These are phyloP conservation scores for Syncephalastrum sp. DNA, from an alignment of 371 early-diverging fungal species.

Conservation along the genomic window DNA sequence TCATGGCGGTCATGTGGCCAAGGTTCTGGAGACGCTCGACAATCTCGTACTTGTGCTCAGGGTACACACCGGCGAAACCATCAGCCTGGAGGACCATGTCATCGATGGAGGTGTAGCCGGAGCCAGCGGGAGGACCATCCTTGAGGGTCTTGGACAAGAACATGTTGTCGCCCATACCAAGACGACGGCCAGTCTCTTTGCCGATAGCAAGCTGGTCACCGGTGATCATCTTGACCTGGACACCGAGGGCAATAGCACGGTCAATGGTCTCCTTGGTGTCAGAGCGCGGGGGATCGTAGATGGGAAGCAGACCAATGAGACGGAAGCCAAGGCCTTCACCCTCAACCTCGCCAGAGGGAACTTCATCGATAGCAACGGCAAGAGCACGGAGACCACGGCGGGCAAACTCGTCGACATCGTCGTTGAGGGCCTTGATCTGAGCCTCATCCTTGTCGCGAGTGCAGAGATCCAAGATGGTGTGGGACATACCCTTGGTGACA, in stretches of 20 bases:
- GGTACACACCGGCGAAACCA: conserved; percentile 85
- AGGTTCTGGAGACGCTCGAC: conserved; percentile 80
- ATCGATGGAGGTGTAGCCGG: conserved; percentile 72
- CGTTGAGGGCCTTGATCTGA: conserved; percentile 44
- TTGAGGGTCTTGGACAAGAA: conserved; percentile 70
- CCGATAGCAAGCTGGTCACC: conserved; percentile 90
- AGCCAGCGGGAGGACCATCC: conserved; percentile 59
- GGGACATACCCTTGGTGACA: conserved; percentile 69
- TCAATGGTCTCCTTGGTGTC: conserved; percentile 78
- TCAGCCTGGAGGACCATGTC: conserved; percentile 71
- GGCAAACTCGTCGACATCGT: conserved; percentile 69
- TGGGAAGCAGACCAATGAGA: conserved; percentile 64
- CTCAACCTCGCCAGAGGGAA: conserved; percentile 49
- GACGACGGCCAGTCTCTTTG: conserved; percentile 72
- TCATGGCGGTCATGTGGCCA: conserved; percentile 81
- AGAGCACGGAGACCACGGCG: conserved; percentile 78
- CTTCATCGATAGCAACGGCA: conserved; percentile 65
- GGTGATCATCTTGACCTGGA: conserved; percentile 91
- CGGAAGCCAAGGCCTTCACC: conserved; percentile 59
- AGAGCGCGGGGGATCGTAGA: conserved; percentile 87
- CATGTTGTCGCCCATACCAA: conserved; percentile 66
- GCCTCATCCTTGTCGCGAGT: conserved; percentile 58
- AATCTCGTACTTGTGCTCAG: conserved; percentile 90
- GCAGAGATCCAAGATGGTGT: conserved; percentile 64
- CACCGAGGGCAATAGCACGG: conserved; percentile 78